phyloP scores from a whole-genome alignment of 1,284 basidiomycete genomes.

The Wolfiporia cocos region DNA sequence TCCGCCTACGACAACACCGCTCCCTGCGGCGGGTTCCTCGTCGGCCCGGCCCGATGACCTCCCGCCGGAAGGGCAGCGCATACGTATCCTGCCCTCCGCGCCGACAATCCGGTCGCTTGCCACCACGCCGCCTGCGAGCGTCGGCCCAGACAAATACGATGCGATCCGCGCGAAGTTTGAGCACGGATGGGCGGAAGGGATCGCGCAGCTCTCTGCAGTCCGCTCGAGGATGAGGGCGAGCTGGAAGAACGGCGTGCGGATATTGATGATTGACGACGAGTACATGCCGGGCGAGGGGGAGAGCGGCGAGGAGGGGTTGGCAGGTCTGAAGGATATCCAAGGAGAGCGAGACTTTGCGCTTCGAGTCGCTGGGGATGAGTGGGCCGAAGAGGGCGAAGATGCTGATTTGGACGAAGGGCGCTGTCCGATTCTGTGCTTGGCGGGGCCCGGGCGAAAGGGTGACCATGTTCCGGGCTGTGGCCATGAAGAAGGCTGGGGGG shows the following conservation, averaged over 20 bases:
- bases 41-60: neutral
- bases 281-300: conserved; percentile 21
- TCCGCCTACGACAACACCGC: conserved; percentile 8
- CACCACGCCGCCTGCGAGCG: conserved; percentile 28
- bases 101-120: conserved; percentile 35
- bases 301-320: conserved; percentile 33
- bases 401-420: conserved; percentile 4
- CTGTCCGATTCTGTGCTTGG: conserved; percentile 43
- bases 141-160: conserved; percentile 28
- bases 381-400: conserved; percentile 9
- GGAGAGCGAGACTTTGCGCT: conserved; percentile 29
- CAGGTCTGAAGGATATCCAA: conserved; percentile 40
- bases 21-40: conserved; percentile 5
- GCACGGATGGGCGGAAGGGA: conserved; percentile 53
- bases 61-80: conserved; percentile 16
- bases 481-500: conserved; percentile 23
- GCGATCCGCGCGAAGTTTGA: conserved; percentile 43
- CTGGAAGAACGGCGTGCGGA: conserved; percentile 37
- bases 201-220: conserved; percentile 37
- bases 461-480: conserved; percentile 25
- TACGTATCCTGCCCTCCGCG: conserved; percentile 38
- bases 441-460: conserved; percentile 25
- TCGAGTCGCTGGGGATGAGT: conserved; percentile 4
- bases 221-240: conserved; percentile 38
- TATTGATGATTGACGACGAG: conserved; percentile 26